Base-by-base conservation (phyloP, 169 alveolate species). In the Plasmodium knowlesi region DNA sequence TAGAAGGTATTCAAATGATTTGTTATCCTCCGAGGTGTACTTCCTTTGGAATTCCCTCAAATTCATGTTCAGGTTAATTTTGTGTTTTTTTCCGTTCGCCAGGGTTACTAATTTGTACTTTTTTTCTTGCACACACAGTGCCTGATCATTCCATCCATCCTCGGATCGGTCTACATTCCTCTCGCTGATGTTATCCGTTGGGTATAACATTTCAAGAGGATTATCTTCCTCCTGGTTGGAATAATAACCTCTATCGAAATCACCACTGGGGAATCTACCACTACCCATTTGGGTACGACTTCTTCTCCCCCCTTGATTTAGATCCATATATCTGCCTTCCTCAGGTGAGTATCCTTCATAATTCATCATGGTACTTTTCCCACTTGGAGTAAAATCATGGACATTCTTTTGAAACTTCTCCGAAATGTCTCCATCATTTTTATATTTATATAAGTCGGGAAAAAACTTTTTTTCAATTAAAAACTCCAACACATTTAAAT, bases 1-100 rank as follows among this genome's bases (percentile, higher is more conserved):
- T 84, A 95, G 34, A 30, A 96, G 72, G 57, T 94, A 46, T 70
- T 93, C 97, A 79, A 93, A 96, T 25, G 96, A 95, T 46, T 95
- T 89, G 79, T 96, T 96, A 83, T 96, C 97, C 57, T 96, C 97
- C 41, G 97, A 95, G 37, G 97, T 94, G 79, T 93, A 96, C 32
- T 79, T 94, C 28, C 95, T 92, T 78, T 93, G 89, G 78, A 96
- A 96, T 50, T 96, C 96, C n/a, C 96, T 95, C 50, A 96, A 82
- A 61, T 74, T 96, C 32, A 94, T 93, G 32, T 96, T 96, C 34
- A 94, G 90, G 39, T 94, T 94, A 46, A 96, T 96, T 82, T 93
- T 70, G 83, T 96, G 95, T 67, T 92, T 89, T 74, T 92, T 67
- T 1, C 95, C 95, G 37, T 76, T 86, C 41, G 93, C 74, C 30